Base-by-base conservation (phyloP, 2,329 filamentous ascomycete species). In the Incumbomyces lentus region DNA sequence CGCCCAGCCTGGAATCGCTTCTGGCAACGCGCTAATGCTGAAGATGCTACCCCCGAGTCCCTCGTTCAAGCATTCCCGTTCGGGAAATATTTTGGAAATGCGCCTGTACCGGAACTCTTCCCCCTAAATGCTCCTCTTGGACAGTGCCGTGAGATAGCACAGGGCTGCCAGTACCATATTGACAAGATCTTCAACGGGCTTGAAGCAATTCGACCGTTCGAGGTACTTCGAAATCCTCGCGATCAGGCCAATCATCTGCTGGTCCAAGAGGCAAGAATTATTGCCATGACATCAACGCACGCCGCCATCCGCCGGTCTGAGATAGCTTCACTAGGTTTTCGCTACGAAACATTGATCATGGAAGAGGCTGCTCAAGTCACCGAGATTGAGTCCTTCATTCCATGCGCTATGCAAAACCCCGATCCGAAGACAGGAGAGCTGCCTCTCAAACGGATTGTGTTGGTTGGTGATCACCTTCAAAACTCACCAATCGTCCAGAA, bases 271-370 rank as follows among this genome's bases (percentile, higher is more conserved):
- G 93, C 93, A n/a, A 82, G 92, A 31, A 92, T 98, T 52, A 83
- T 98, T 54, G 93, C 92, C 48, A 98, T 98, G 93, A 98, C 92
- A 14, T 93, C 89, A 3, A 98, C 93, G 0, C 92, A 98, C 64
- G 93, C 92, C 3, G 92, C 92, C 1, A 98, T 98, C 76, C 81
- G 88, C 51, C 76, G 90, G 52, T 81, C 86, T 52, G 90, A 96
- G 59, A 96, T 98, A 57, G 84, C 87, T 1, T 75, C 78, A 13
- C 75, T 96, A n/a, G 89, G 89, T 13, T 98, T 98, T 67, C 86
- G 87, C 56, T 98, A 98, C 59, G 89, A 96, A 69, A 98, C 95
- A 54, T 84, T 98, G 11, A 76, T 98, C 44, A 95, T 98, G 85
- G 92, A 98, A 69, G 92, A 98, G 72, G 90, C 92, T 4, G 92